Base-by-base conservation (phyloP, 1,284 basidiomycete species). In the Ganoderma sinense region DNA sequence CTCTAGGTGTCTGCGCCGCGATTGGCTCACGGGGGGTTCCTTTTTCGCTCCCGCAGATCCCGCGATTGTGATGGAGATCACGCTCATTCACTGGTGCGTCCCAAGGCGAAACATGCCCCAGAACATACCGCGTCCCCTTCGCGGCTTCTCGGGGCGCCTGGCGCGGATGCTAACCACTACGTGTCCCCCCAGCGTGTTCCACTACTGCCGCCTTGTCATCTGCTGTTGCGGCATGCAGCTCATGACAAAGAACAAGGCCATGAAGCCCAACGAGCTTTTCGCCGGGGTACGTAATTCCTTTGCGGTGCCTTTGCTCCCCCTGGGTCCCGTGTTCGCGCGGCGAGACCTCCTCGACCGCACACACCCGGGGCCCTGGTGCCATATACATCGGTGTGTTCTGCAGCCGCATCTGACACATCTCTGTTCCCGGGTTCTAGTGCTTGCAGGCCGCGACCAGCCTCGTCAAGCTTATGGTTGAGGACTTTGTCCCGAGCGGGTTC, bases 121-220 rank as follows among this genome's bases (percentile, higher is more conserved):
- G 45, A 48, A 48, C 45, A 48, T 48, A 48, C 8, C 14, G 2
- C 31, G 20, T 26, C 29, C 14, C 51, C 45, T 40, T 8, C 2
- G 29, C 40, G 7, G 2, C 51, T 36, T 61, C 55, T 39, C 60
- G 36, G 59, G 43, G 48, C 20, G 33, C 26, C n/a, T 23, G 18
- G 16, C 29, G 14, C 20, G 31, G 53, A 55, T 39, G 62, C 62
- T 68, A 64, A 68, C 61, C 61, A 62, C 65, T 41, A 16, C 41
- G 18, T 5, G 40, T 64, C 6, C 7, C 10, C 11, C 10, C 63
- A 81, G 80, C 65, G 74, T 79, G 26, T 75, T 70, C 65, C 74
- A 80, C 31, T 80, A 82, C 59, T 80, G 80, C 73, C 79, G 80
- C 39, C 75, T 82, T 56, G 77, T 81, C 58, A 74, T 81, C 16